Evolutionary conservation across 1,284 basidiomycete species (phyloP), one percentile per base, ranked within the genome.

Genomic region (Exobasidium cylindrosporum): DNA sequence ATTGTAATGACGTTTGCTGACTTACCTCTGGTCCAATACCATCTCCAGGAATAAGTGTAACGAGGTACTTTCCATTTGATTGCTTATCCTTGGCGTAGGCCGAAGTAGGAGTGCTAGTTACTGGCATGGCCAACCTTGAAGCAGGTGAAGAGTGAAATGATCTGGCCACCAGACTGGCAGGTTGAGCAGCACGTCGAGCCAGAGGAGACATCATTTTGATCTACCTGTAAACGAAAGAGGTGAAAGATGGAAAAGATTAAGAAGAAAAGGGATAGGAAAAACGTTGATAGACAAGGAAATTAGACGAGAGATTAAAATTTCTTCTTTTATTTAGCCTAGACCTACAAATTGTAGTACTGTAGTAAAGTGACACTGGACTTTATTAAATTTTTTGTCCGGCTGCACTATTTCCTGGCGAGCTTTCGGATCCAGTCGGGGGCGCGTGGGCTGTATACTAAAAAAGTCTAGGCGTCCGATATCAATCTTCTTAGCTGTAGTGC

Each of bases 21-120:
- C 35, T 40, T 3, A 55, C 53, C 26, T 58, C 56, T 24, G 46
- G 40, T n/a, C 35, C 26, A 46, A 52, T 47, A 63, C 91, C 90
- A 80, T 95, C 92, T 80, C 92, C 92, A 47, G 92, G 90, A 81
- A 95, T 91, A 67, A 95, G 83, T 54, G 92, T 93, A 55, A 95
- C 92, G 53, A 89, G 88, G 83, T 93, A 97, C 85, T 96, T 96
- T 69, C 94, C 94, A 59, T 78, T 73, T 46, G 75, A 57, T 53
- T 68, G 74, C 65, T 72, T 70, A 64, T 77, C 54, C 72, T 79
- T 77, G 62, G 66, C 67, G 68, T 76, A 79, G 47, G 73, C 65
- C 29, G 76, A 75, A 40, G 77, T 78, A 28, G 76, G 76, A 21
- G 75, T 68, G 31, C 59, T 65, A 52, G 72, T 66, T 57, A 71